These are phyloP conservation scores for Pseudogymnoascus sp. DNA, from an alignment of 2,329 filamentous ascomycete genomes.

Conservation along the genomic window DNA sequence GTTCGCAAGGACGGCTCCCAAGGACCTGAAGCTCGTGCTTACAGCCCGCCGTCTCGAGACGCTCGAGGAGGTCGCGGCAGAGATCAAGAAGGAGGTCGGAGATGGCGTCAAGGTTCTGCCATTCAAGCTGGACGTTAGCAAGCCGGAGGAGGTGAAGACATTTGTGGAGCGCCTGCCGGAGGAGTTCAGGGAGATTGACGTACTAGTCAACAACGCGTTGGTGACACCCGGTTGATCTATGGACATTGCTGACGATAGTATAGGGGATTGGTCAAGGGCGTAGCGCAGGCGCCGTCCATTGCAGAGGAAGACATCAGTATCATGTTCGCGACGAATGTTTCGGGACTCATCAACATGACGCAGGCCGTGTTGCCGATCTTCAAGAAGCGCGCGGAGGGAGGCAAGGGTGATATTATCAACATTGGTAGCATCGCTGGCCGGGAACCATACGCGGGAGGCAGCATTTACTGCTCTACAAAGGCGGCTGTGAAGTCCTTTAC, in stretches of 20 bases:
- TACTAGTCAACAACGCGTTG: conserved; percentile 94
- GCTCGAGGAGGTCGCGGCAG: conserved; percentile 64
- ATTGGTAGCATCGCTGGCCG: conserved; percentile 87
- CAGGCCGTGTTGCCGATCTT: conserved; percentile 81
- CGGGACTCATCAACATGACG: conserved; percentile 91
- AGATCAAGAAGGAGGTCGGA: conserved; percentile 70
- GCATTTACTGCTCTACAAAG: conserved; percentile 91
- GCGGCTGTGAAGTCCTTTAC: conserved; percentile 80
- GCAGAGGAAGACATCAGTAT: conserved; percentile 68
- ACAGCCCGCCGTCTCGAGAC: conserved; percentile 80
- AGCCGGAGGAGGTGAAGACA: conserved; percentile 59
- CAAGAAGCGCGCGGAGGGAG: conserved; percentile 59
- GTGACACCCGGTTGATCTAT: conserved; percentile 28
- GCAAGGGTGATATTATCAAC: conserved; percentile 89
- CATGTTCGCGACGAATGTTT: conserved; percentile 93
- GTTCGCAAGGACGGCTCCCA: conserved; percentile 78
- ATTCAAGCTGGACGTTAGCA: conserved; percentile 80
- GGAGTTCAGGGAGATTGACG: conserved; percentile 76
- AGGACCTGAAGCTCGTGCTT: conserved; percentile 72
- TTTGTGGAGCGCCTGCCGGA: conserved; percentile 69
- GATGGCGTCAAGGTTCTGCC: conserved; percentile 73
- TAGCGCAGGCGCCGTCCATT: conserved; percentile 80
- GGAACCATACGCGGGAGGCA: conserved; percentile 75
- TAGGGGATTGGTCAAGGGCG: conserved; percentile 80
- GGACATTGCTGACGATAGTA: background rate